A percentile compares a stretch with the other conserved stretches of the same genome.
phyloP scores from a whole-genome alignment of 805 yeast genomes.

The Yarrowia sp. region DNA sequence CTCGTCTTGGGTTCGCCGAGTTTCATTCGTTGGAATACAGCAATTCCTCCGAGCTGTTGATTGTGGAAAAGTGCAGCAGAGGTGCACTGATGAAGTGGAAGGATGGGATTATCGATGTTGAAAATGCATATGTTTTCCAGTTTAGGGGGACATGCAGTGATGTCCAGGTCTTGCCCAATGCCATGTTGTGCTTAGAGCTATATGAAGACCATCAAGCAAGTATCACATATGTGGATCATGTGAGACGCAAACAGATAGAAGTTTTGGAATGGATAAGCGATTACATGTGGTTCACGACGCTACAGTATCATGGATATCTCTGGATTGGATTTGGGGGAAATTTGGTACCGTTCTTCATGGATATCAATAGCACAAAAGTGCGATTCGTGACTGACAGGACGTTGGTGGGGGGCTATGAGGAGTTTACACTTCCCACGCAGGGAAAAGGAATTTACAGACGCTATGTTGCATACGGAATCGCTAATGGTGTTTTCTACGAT shows the following conservation, averaged over 20 bases:
- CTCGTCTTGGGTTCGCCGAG: background rate
- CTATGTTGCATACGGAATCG: background rate
- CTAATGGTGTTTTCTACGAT: background rate
- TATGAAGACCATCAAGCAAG: background rate
- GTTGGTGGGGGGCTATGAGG: background rate
- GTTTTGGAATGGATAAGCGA: background rate
- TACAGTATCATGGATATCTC: background rate
- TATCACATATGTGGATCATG: background rate
- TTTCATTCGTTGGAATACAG: background rate
- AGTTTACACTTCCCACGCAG: background rate
- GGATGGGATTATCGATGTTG: background rate
- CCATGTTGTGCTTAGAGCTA: background rate
- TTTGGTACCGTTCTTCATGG: background rate
- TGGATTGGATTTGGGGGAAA: background rate
- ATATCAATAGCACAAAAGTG: background rate
- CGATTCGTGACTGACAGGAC: background rate
- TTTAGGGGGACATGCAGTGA: background rate
- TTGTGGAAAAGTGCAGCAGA: background rate
- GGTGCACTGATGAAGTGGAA: background rate
- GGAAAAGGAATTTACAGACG: background rate
- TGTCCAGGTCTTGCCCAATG: background rate
- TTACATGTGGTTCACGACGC: background rate
- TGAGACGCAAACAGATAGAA: background rate
- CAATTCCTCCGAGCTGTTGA: background rate
- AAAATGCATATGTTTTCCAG: background rate